Evolutionary conservation across 495 filamentous ascomycete genomes (phyloP).

Genomic region (Aspergillus hancockii): DNA sequence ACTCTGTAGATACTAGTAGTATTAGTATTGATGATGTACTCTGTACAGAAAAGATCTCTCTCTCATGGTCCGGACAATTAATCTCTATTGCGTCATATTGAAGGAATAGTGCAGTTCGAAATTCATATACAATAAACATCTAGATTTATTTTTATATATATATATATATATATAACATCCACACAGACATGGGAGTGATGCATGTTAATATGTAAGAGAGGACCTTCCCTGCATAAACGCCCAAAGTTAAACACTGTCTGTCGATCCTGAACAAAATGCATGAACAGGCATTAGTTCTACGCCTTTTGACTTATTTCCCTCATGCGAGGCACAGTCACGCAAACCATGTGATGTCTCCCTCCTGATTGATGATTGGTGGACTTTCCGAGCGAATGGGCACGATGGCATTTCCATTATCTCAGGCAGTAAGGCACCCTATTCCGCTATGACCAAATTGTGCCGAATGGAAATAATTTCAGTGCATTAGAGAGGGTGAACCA

Average conservation of each 20-base stretch:
- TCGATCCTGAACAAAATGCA: not conserved
- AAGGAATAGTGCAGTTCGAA: no score
- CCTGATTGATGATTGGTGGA: slow-evolving; percentile 1
- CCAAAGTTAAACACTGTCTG: not conserved
- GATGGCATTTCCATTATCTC: slow-evolving; percentile 7
- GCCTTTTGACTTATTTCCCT: not conserved
- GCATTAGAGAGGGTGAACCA: no score
- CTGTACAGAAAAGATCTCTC: not conserved
- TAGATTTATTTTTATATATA: not conserved
- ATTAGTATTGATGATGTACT: not conserved
- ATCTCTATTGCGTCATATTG: no score
- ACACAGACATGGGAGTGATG: not conserved
- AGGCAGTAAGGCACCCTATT: not conserved
- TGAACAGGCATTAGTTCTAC: not conserved
- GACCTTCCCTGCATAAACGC: not conserved
- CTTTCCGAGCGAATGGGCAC: slow-evolving; percentile 7
- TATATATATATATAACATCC: no score
- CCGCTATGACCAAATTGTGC: no score
- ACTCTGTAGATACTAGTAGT: no score
- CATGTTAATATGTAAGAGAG: not conserved
- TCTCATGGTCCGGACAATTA: no score
- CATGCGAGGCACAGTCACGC: not conserved
- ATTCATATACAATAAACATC: no score
- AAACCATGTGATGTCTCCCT: no score
- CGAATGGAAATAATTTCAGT: no score